These are phyloP conservation scores for Pichia pseudocactophila DNA, from an alignment of 805 yeast species.

Conservation along the genomic window DNA sequence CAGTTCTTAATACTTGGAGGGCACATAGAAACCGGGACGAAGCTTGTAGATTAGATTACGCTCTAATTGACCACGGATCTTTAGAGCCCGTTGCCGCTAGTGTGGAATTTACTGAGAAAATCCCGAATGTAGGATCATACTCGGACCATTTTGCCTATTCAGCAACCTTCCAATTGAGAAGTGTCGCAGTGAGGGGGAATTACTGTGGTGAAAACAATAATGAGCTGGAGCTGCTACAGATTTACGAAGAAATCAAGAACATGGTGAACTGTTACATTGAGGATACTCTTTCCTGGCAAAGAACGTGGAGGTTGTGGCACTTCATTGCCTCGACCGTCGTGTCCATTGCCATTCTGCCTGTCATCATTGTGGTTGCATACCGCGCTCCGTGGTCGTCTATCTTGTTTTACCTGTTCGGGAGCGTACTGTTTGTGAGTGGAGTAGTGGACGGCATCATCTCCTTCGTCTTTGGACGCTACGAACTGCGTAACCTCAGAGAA, in stretches of 20 bases:
- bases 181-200: too few species aligned
- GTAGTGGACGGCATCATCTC: slow-evolving; percentile 70
- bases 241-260: slow-evolving; percentile 43
- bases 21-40: slow-evolving; percentile 42
- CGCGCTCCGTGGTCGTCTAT: slow-evolving; percentile 54
- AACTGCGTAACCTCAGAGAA: slow-evolving; percentile 67
- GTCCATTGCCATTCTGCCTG: slow-evolving; percentile 45
- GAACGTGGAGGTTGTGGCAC: slow-evolving; percentile 56
- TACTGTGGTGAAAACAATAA: too few species aligned
- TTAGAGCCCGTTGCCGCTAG: slow-evolving; percentile 51
- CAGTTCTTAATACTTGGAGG: slow-evolving; percentile 83
- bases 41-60: slow-evolving; percentile 88
- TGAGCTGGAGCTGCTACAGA: slow-evolving; percentile 15
- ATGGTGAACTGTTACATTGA: slow-evolving; percentile 38
- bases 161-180: slow-evolving; percentile 29
- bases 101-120: slow-evolving; percentile 64
- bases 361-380: slow-evolving; percentile 49
- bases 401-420: slow-evolving; percentile 50
- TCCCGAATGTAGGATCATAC: slow-evolving; percentile 63
- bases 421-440: slow-evolving; percentile 56
- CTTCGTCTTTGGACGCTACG: slow-evolving; percentile 70
- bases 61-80: slow-evolving; percentile 54
- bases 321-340: slow-evolving; percentile 47
- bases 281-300: slow-evolving; percentile 50
- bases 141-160: slow-evolving; percentile 91